Percentiles rank a stretch among this genome's conserved stretches.
These are phyloP conservation scores for Candida piceae DNA, from an alignment of 805 yeast genomes.

Conservation along the genomic window DNA sequence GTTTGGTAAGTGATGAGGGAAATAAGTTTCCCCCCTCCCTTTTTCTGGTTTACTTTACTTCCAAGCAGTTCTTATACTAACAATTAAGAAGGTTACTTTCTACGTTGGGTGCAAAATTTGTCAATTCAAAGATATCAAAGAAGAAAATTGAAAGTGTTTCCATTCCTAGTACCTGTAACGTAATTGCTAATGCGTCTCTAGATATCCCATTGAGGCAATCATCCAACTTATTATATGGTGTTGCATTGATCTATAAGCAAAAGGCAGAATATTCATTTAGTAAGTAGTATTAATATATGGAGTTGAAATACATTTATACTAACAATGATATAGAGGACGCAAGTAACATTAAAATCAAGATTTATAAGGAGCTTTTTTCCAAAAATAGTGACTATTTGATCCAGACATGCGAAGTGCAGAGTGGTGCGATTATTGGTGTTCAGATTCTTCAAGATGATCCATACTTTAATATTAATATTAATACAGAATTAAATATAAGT, in stretches of 20 bases:
- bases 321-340: constrained; percentile 13
- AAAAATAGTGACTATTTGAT: no score
- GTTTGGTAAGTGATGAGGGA: constrained; percentile 28
- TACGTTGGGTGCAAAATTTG: constrained; percentile 23
- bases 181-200: constrained; percentile 18
- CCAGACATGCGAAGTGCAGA: no score
- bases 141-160: constrained; percentile 32
- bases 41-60: neutral
- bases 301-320: neutral
- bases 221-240: constrained; percentile 44
- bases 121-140: constrained; percentile 22
- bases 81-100: constrained; percentile 29
- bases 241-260: constrained; percentile 42
- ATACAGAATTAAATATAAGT: constrained; percentile 21
- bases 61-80: no score
- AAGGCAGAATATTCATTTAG: constrained; percentile 42
- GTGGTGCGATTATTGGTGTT: neutral
- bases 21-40: neutral
- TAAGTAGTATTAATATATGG: no score
- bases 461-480: constrained; percentile 30
- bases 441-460: constrained; percentile 32
- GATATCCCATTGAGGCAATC: constrained; percentile 30
- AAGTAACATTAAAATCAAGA: constrained; percentile 8
- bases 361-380: constrained; percentile 6
- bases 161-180: constrained; percentile 38